Conservation (phyloP, 352 stramenopile genomes). For the Phytopythium ostracodes region DNA sequence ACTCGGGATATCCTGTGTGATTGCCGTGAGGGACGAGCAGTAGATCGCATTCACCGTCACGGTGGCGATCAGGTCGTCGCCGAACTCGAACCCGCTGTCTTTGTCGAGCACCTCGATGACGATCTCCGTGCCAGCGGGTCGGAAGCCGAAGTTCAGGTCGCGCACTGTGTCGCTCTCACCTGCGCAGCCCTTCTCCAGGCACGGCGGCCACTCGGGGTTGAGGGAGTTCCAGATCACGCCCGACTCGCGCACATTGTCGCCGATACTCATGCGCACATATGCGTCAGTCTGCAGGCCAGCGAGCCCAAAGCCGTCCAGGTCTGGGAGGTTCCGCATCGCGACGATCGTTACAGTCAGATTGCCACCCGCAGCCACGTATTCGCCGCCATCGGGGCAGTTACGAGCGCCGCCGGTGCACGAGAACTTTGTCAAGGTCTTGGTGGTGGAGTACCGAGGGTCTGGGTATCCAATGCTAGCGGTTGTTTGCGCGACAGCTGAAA, state of each 20-base stretch:
- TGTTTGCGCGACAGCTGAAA: conserved; percentile 32
- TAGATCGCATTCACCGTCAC: conserved; percentile 77
- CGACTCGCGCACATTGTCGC: conserved; percentile 60
- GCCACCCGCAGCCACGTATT: conserved; percentile 74
- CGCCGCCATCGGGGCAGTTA: conserved; percentile 67
- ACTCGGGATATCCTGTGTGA: conserved; percentile 37
- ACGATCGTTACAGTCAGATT: conserved; percentile 86
- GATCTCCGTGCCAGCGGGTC: conserved; percentile 72
- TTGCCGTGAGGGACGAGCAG: conserved; percentile 65
- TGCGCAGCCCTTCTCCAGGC: conserved; percentile 34
- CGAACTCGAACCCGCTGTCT: conserved; percentile 86
- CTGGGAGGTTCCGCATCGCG: conserved; percentile 78
- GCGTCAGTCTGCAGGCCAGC: conserved; percentile 68
- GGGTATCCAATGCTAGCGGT: conserved; percentile 54
- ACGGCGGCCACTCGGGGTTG: conserved; percentile 76
- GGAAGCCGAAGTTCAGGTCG: conserved; percentile 86
- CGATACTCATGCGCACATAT: conserved; percentile 72
- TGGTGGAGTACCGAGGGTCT: conserved; percentile 57
- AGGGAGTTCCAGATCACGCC: conserved; percentile 62
- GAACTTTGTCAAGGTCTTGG: conserved; percentile 49
- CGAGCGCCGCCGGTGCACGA: conserved; percentile 59
- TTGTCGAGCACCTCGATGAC: conserved; percentile 67
- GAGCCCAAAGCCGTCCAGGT: conserved; percentile 76
- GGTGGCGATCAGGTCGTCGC: conserved; percentile 74
- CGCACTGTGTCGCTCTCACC: conserved; percentile 41